Percentiles rank a stretch among this genome's conserved stretches.
These are phyloP conservation scores for Fraxinus albicans DNA, from an alignment of 305 asterid species.

Conservation along the genomic window DNA sequence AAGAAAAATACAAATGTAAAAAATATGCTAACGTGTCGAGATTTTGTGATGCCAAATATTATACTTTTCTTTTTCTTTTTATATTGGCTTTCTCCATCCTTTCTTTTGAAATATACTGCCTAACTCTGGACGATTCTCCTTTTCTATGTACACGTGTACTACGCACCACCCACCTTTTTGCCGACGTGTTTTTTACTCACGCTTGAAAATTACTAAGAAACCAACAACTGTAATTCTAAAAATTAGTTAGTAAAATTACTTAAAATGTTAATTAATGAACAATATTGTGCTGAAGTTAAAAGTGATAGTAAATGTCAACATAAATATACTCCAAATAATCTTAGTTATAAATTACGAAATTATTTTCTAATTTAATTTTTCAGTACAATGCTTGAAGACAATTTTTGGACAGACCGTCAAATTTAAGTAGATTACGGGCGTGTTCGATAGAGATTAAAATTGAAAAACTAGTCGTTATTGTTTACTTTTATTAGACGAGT, in stretches of 20 bases:
- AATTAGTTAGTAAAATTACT: too few species aligned
- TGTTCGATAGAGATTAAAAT: too few species aligned
- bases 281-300: neutral
- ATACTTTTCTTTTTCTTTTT: conserved; percentile 3
- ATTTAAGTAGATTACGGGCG: neutral
- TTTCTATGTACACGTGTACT: conserved; percentile 34
- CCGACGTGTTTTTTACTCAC: conserved; percentile 37
- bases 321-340: too few species aligned
- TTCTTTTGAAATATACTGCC: conserved; percentile 33
- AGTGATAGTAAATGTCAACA: too few species aligned
- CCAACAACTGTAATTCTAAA: neutral
- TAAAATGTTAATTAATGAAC: neutral
- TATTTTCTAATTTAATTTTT: too few species aligned
- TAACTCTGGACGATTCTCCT: conserved; percentile 27
- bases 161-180: conserved; percentile 5
- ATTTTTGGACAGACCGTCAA: neutral
- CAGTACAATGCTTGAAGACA: too few species aligned
- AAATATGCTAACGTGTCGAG: conserved; percentile 40
- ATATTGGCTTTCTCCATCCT: conserved; percentile 20
- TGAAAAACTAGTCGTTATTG: too few species aligned
- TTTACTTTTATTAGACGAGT: too few species aligned
- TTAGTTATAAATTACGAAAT: too few species aligned
- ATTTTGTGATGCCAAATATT: conserved; percentile 17
- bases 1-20: conserved; percentile 17
- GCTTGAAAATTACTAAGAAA: conserved; percentile 16